Evolutionary conservation across 148 eudicot species (phyloP), one percentile per base, ranked within the genome.

Genomic region (Rhododendron kiyosumense): DNA sequence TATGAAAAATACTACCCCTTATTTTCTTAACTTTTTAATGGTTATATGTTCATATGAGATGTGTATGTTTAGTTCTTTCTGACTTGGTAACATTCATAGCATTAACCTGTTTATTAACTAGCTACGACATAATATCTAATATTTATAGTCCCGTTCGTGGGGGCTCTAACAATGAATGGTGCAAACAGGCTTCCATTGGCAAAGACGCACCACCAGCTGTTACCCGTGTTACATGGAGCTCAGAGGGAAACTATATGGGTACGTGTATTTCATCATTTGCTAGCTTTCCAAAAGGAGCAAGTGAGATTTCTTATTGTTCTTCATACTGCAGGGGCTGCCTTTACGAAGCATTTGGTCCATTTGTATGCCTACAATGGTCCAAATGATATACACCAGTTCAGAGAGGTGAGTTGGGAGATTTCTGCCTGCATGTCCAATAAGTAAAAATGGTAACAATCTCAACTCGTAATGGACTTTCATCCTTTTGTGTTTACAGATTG

Each of bases 211-310:
- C 76, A 32, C 88, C 26, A 54, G 87, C 93, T 46, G 95, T 93
- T 74, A 96, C 73, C 85, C 93, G 96, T 79, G 98, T 93, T 81
- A 89, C 93, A 48, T 96, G 98, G 98, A 96, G 98, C 81, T 93
- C 95, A 52, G 98, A 94, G 91, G 98, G 98, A 88, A 89, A 88
- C 77, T 93, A 89, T 80, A 76, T 94, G 74, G 98, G 98, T 94
- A 90, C 41, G 93, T 89, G 49, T 14, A 54, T 48, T 30, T 38
- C 74, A 54, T 28, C 73, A 57, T 79, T 45, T 82, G 28, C 57
- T 46, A 61, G 36, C 30, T 84, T 63, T 57, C 51, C 65, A 22
- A 76, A 85, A 36, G 46, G 78, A 46, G 36, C 65, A 7, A 14
- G 43, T 48, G 34, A 34, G 74, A 41, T 61, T 69, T 69, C 38